Evolutionary conservation across 2,329 filamentous ascomycete genomes (phyloP).

Genomic region (Fusarium nelsonii): DNA sequence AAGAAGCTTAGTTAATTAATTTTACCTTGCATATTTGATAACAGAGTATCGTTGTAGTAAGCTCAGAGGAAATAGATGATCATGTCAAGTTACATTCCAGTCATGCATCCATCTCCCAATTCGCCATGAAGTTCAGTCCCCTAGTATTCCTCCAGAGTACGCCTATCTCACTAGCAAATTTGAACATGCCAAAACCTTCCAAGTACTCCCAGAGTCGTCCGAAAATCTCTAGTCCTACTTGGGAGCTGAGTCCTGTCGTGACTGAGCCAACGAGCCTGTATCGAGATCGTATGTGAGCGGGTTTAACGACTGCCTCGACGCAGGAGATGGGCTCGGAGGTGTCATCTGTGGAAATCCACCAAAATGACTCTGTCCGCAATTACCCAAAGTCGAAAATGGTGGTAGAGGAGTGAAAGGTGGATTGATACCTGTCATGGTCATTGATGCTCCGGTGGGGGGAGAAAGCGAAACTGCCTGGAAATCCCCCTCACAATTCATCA

Average conservation of each 20-base stretch:
- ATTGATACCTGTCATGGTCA: neutral
- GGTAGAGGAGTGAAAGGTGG: constrained; percentile 6
- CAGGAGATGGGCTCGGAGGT: constrained; percentile 42
- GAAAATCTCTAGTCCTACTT: neutral
- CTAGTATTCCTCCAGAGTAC: neutral
- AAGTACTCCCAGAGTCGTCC: neutral
- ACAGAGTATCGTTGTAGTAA: too few species aligned
- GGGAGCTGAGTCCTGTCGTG: neutral
- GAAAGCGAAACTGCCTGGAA: neutral
- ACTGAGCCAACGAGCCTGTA: neutral
- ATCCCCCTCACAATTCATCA: neutral
- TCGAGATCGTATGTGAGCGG: neutral
- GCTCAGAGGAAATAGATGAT: neutral
- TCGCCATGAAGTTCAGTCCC: neutral
- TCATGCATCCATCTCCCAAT: neutral
- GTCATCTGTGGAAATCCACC: constrained; percentile 13
- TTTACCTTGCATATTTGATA: too few species aligned
- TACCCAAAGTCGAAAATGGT: neutral
- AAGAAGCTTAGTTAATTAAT: too few species aligned
- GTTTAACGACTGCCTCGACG: constrained; percentile 20
- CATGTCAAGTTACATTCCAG: constrained; percentile 7
- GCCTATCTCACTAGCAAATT: neutral
- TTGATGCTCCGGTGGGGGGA: neutral
- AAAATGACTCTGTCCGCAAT: neutral
- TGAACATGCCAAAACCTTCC: constrained; percentile 3